phyloP scores from a whole-genome alignment of 139 green algal species.

The Asterochloris sp. region DNA sequence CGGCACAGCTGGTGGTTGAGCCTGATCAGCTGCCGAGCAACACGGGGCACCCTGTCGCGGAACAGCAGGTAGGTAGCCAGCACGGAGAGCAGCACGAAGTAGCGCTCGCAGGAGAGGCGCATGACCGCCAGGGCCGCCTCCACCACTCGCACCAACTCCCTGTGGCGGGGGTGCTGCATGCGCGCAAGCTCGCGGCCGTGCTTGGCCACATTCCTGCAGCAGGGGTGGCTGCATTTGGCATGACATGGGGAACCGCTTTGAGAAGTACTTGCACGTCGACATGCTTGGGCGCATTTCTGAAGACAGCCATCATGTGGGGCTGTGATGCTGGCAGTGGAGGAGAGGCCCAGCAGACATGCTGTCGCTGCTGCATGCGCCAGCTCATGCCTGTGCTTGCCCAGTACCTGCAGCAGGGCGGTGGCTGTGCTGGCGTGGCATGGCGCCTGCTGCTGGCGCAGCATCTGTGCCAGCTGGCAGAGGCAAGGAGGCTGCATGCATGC shows the following conservation, averaged over 20 bases:
- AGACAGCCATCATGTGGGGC: too few species aligned
- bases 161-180: constrained; percentile 45
- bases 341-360: too few species aligned
- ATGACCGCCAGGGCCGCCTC: constrained; percentile 78
- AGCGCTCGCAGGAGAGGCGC: constrained; percentile 80
- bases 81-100: constrained; percentile 72
- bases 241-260: background rate
- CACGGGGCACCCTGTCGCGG: constrained; percentile 31
- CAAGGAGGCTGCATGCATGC: too few species aligned
- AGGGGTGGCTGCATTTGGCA: background rate
- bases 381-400: too few species aligned
- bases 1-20: constrained; percentile 42
- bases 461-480: too few species aligned
- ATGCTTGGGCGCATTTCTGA: too few species aligned
- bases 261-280: too few species aligned
- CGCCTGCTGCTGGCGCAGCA: too few species aligned
- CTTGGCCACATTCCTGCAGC: constrained; percentile 13
- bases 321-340: too few species aligned
- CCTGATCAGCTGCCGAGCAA: constrained; percentile 31
- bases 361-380: too few species aligned
- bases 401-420: too few species aligned
- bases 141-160: constrained; percentile 58
- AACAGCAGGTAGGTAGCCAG: constrained; percentile 70
- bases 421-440: too few species aligned
- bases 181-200: constrained; percentile 34